phyloP scores from a whole-genome alignment of 345 rosid genomes.

The Mangifera indica region DNA sequence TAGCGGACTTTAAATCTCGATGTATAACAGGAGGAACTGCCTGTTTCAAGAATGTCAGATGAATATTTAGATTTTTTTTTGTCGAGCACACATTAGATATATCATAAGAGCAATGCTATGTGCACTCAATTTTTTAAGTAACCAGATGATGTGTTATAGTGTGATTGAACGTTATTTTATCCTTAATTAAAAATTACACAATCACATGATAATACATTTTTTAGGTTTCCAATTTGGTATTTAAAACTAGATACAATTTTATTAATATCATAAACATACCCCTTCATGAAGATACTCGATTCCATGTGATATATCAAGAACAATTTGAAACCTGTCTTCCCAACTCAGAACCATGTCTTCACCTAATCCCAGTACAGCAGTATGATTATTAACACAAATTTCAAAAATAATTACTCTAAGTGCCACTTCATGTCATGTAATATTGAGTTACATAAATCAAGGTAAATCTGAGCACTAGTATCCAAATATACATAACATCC shows the following conservation, averaged over 20 bases:
- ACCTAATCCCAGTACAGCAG: slow-evolving; percentile 33
- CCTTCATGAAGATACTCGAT: slow-evolving; percentile 96
- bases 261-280: no score
- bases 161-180: no score
- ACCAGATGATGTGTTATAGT: no score
- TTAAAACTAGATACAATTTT: no score
- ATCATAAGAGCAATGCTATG: no score
- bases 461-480: not conserved
- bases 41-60: slow-evolving; percentile 35
- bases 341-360: slow-evolving; percentile 52
- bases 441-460: not conserved
- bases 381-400: slow-evolving; percentile 1
- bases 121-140: no score
- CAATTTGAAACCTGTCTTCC: slow-evolving; percentile 85
- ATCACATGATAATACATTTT: no score
- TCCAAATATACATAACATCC: not conserved
- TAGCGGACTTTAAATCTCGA: slow-evolving; percentile 94
- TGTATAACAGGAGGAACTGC: slow-evolving; percentile 95
- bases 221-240: no score
- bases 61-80: not conserved
- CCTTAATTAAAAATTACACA: no score
- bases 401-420: not conserved
- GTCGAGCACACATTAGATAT: not conserved
- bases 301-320: slow-evolving; percentile 88
- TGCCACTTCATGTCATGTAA: not conserved